phyloP scores from a whole-genome alignment of 177 flowering plant species.

The Vitis hybrid region DNA sequence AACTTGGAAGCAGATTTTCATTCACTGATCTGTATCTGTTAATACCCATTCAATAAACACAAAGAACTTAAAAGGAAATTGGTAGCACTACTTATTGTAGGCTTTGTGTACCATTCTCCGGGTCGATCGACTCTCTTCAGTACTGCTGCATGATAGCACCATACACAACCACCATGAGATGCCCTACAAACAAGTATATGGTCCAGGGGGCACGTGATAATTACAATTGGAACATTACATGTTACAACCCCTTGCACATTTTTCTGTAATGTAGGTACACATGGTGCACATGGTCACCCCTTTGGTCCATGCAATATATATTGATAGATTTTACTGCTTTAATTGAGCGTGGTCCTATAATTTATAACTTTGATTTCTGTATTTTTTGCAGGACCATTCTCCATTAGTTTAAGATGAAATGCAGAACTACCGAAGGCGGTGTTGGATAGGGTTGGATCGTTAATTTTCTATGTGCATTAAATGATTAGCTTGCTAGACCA shows the following conservation, averaged over 20 bases:
- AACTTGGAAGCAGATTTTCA: too few relatives aligned
- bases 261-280: constrained; percentile 5
- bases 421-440: neutral
- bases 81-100: too few relatives aligned
- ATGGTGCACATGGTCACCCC: constrained; percentile 16
- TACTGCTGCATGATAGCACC: too few relatives aligned
- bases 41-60: too few relatives aligned
- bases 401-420: constrained; percentile 4
- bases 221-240: constrained; percentile 9
- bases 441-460: neutral
- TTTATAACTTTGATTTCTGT: constrained; percentile 2
- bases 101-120: too few relatives aligned
- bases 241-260: neutral
- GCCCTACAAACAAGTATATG: constrained; percentile 7
- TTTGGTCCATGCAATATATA: constrained; percentile 16
- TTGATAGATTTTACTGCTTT: constrained; percentile 9
- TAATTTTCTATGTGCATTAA: neutral
- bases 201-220: constrained; percentile 21
- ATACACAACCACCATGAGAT: constrained; percentile 4
- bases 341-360: constrained; percentile 21
- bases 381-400: constrained; percentile 24
- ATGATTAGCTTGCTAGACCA: too few relatives aligned
- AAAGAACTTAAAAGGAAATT: too few relatives aligned
- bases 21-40: too few relatives aligned
- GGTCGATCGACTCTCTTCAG: too few relatives aligned